Base-by-base conservation (phyloP, 257 asterid species). In the Salvia splendens region DNA sequence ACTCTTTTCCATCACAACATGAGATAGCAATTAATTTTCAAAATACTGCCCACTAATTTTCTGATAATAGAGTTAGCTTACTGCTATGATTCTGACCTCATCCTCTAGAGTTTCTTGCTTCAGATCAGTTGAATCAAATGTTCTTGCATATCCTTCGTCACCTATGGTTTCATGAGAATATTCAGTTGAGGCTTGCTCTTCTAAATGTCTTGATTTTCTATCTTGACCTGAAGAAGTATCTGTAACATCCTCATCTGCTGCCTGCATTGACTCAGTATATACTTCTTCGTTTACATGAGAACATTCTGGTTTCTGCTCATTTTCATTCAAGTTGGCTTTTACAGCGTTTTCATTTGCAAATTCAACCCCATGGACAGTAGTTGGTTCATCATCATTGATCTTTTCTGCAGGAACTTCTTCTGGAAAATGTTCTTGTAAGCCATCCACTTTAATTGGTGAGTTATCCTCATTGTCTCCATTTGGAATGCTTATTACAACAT, bases 251-350 rank as follows among this genome's bases (percentile, higher is more conserved):
- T 46, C 68, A 51, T 68, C 50, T 30, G 64, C 68, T 55, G 10
- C 49, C 32, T 72, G 67, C 77, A 65, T 28, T 33, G 79, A 50
- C 53, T 73, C 79, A 15, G 24, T 9, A 30, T 65, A 11, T 12
- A 55, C 78, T 73, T 73, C 72, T 50, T 68, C 50, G 66, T 73
- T 11, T n/a, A 47, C 64, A 53, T 51, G 24, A 12, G 61, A 9
- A 58, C 51, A 50, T 17, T 52, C 71, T 15, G 0, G n/a, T 14
- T 43, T 64, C 50, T 47, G 11, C 61, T 65, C 64, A 20, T 12
- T 36, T 43, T 72, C 62, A 0, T 2, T 8, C 65, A 58, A 64
- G 48, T 56, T 53, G 36, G 58, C 38, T 30, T 49, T 49, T 57
- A 5, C 50, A 20, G 24, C 15, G 56, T 24, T 48, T 65, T 75